A percentile compares a stretch with the other conserved stretches of the same genome.
Conservation (phyloP, 176 grass and related monocot species). For the Carex kokanica region DNA sequence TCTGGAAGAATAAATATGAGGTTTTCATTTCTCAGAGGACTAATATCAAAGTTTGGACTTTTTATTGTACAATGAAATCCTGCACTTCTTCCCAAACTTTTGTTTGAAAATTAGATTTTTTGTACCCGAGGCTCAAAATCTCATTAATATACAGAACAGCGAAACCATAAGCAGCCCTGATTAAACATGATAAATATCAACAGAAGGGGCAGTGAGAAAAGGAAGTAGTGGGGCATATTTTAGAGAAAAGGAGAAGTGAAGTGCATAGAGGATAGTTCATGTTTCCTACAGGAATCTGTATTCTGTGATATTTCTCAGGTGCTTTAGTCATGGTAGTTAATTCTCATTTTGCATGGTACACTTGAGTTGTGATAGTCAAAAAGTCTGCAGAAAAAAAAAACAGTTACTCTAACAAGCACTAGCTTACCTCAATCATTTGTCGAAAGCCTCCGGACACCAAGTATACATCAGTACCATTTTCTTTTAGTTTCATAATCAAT, state of each 20-base stretch:
- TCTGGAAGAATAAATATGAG: not conserved
- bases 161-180: not conserved
- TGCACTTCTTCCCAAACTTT: not conserved
- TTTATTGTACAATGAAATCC: not conserved
- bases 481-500: slow-evolving; percentile 69
- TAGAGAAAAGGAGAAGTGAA: not conserved
- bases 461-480: slow-evolving; percentile 67
- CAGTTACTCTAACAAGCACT: not conserved
- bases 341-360: not conserved
- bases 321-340: not conserved
- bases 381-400: not conserved
- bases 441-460: slow-evolving; percentile 88
- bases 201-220: not conserved
- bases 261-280: not conserved
- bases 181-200: not conserved
- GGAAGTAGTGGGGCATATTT: not conserved
- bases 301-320: not conserved
- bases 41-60: not conserved
- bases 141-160: not conserved
- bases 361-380: not conserved
- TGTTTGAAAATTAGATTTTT: not conserved
- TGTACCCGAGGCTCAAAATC: not conserved
- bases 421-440: slow-evolving; percentile 86
- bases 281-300: not conserved
- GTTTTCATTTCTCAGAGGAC: not conserved